Percentiles rank a stretch among this genome's conserved stretches.
Evolutionary conservation across 164 flowering plant genomes (phyloP).

Genomic region (Taxillus chinensis): DNA sequence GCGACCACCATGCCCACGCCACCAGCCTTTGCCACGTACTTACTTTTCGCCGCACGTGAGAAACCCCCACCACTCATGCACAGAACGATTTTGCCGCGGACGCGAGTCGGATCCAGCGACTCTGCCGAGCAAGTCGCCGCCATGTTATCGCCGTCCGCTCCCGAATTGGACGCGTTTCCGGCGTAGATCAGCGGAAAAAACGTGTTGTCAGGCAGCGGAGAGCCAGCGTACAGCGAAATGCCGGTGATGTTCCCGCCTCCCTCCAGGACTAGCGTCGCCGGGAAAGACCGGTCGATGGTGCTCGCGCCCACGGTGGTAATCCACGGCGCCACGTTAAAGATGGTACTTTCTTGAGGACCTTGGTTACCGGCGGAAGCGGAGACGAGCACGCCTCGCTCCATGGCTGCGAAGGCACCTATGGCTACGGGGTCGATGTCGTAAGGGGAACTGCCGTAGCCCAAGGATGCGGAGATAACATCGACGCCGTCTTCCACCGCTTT

Average conservation of each 20-base stretch:
- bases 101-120: slow-evolving; percentile 23
- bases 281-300: slow-evolving; percentile 41
- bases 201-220: slow-evolving; percentile 9
- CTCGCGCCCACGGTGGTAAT: slow-evolving; percentile 54
- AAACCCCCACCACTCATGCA: slow-evolving; percentile 30
- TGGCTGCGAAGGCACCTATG: slow-evolving; percentile 28
- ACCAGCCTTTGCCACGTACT: slow-evolving; percentile 32
- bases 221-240: slow-evolving; percentile 31
- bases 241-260: slow-evolving; percentile 30
- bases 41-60: slow-evolving; percentile 21
- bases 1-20: slow-evolving; percentile 40
- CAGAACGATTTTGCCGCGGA: slow-evolving; percentile 40
- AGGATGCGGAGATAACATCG: slow-evolving; percentile 33
- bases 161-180: slow-evolving; percentile 9
- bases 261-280: slow-evolving; percentile 31
- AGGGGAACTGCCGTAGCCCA: slow-evolving; percentile 14
- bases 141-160: neutral
- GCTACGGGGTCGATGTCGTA: slow-evolving; percentile 19
- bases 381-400: slow-evolving; percentile 30
- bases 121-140: slow-evolving; percentile 22
- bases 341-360: slow-evolving; percentile 21
- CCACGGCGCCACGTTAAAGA: slow-evolving; percentile 48
- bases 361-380: slow-evolving; percentile 45
- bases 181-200: slow-evolving; percentile 23
- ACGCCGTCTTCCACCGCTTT: slow-evolving; percentile 49